Conservation (phyloP, 441 rosid genomes). For the Mallotus japonicus region DNA sequence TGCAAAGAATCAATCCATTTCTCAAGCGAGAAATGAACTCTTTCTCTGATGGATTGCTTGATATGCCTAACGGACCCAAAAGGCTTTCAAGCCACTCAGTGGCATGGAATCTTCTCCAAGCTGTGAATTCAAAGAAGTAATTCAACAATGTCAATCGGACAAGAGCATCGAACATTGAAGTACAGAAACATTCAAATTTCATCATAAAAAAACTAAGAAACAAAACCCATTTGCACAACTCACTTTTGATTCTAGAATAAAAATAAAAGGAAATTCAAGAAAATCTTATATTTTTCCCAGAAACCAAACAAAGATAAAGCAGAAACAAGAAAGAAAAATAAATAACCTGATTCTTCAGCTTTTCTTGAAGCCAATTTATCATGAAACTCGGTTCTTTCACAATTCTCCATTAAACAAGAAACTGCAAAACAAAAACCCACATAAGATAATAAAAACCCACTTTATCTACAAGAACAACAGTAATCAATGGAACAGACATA, state of each 20-base stretch:
- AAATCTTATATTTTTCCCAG: conserved; percentile 8
- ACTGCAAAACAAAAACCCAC: conserved; percentile 11
- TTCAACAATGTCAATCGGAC: background rate
- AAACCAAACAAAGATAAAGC: conserved; percentile 2
- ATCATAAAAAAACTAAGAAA: background rate
- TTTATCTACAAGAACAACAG: background rate
- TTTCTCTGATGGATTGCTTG: conserved; percentile 62
- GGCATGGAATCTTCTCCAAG: conserved; percentile 67
- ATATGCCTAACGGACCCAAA: conserved; percentile 63
- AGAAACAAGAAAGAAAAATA: background rate
- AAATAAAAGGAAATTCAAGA: background rate
- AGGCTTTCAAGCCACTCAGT: conserved; percentile 67
- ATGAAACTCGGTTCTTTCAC: conserved; percentile 47
- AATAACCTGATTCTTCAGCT: conserved; percentile 89
- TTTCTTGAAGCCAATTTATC: conserved; percentile 80
- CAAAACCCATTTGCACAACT: background rate
- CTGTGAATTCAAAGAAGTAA: conserved; percentile 35
- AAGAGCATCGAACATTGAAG: background rate
- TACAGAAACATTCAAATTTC: background rate
- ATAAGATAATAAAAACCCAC: background rate
- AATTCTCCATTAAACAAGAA: conserved; percentile 44
- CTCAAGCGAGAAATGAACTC: conserved; percentile 85
- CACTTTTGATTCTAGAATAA: background rate
- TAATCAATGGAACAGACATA: conserved; percentile 16
- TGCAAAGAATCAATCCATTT: conserved; percentile 75